Percentiles rank a stretch among this genome's conserved stretches.
Evolutionary conservation across 139 green algal genomes (phyloP).

Genomic region (Coccomyxa sp.): DNA sequence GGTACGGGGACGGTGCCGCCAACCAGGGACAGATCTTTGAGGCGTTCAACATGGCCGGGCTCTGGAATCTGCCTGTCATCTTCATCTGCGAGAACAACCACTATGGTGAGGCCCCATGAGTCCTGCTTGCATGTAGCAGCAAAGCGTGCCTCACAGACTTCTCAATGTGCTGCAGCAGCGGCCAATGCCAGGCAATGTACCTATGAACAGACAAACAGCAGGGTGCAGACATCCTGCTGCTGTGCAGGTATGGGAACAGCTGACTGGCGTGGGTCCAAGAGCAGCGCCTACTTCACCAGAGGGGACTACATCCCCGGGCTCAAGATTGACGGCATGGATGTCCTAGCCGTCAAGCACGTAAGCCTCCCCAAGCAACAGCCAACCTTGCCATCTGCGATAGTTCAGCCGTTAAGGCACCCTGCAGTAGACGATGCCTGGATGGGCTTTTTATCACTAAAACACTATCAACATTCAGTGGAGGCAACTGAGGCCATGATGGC

Average conservation of each 20-base stretch:
- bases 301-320: slow-evolving; percentile 97
- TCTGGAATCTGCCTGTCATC: slow-evolving; percentile 95
- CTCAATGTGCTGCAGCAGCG: neutral
- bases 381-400: no score
- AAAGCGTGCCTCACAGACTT: no score
- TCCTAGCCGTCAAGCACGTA: slow-evolving; percentile 91
- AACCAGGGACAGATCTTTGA: slow-evolving; percentile 98
- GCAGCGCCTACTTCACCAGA: slow-evolving; percentile 86
- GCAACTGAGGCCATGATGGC: no score
- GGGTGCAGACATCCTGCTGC: neutral
- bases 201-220: neutral
- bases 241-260: slow-evolving; percentile 88
- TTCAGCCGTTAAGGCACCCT: no score
- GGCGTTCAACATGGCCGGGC: slow-evolving; percentile 95
- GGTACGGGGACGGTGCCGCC: slow-evolving; percentile 90
- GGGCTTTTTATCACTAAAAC: no score
- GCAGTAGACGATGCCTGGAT: no score
- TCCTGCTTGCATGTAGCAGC: neutral
- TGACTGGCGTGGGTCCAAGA: slow-evolving; percentile 86
- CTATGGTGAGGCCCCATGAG: slow-evolving; percentile 57
- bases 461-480: no score
- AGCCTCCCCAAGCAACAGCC: no score
- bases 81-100: slow-evolving; percentile 99
- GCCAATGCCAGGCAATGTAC: neutral
- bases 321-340: slow-evolving; percentile 98